phyloP scores from a whole-genome alignment of 2,329 filamentous ascomycete species.

The Penicillium aurantiogriseum region DNA sequence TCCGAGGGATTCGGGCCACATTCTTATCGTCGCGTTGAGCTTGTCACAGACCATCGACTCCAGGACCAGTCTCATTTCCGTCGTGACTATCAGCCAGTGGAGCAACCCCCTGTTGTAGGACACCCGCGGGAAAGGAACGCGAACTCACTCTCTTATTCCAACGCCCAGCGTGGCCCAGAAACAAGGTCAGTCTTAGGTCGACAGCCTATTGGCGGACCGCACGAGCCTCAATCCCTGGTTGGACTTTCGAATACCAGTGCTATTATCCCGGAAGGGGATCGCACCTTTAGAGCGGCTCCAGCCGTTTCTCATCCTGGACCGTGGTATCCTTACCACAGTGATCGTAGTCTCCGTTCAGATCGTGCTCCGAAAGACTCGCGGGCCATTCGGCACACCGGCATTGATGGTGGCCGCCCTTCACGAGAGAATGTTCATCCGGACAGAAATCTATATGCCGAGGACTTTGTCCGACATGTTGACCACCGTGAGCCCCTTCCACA shows the following conservation, averaged over 20 bases:
- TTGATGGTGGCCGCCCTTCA: conserved; percentile 18
- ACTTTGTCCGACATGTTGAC: conserved; percentile 38
- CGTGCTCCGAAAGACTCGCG: conserved; percentile 13
- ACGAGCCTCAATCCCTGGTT: conserved; percentile 18
- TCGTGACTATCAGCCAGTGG: conserved; percentile 26
- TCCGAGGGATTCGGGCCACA: conserved; percentile 15
- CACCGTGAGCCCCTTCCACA: conserved; percentile 23
- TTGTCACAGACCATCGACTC: conserved; percentile 13
- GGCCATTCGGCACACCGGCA: conserved; percentile 13
- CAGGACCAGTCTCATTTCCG: conserved; percentile 22
- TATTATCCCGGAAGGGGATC: conserved; percentile 20
- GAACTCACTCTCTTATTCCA: conserved; percentile 12
- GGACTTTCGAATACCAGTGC: conserved; percentile 17
- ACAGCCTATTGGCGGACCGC: conserved; percentile 15
- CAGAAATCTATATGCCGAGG: conserved; percentile 37
- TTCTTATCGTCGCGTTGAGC: conserved; percentile 19
- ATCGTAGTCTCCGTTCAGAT: conserved; percentile 18
- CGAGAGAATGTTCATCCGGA: conserved; percentile 20
- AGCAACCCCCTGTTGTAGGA: conserved; percentile 19
- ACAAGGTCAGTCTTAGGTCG: conserved; percentile 20
- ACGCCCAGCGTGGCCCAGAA: conserved; percentile 15
- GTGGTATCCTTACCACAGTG: conserved; percentile 17
- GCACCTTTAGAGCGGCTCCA: conserved; percentile 17
- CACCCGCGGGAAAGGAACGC: conserved; percentile 13
- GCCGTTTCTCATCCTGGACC: conserved; percentile 15